Percentiles rank a stretch among this genome's conserved stretches.
These are phyloP conservation scores for Fusarium sp. DNA, from an alignment of 2,329 filamentous ascomycete species.

Conservation along the genomic window DNA sequence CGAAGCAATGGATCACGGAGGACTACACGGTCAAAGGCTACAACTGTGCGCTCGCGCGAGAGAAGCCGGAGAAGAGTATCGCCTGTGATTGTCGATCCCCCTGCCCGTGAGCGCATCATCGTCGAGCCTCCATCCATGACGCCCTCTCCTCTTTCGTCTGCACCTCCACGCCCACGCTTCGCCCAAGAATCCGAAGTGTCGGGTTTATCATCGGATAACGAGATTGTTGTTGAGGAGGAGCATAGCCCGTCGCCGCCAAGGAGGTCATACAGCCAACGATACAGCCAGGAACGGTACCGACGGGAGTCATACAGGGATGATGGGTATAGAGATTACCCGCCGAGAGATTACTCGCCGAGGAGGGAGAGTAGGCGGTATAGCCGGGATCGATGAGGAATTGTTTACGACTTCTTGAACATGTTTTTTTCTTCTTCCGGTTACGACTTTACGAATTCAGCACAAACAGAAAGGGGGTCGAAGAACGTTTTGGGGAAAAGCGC, in stretches of 20 bases:
- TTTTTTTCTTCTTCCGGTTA: slow-evolving; percentile 9
- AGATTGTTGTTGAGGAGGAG: slow-evolving; percentile 54
- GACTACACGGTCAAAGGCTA: slow-evolving; percentile 41
- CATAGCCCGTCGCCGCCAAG: slow-evolving; percentile 43
- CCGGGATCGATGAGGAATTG: slow-evolving; percentile 20
- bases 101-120: slow-evolving; percentile 37
- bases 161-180: slow-evolving; percentile 44
- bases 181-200: slow-evolving; percentile 40
- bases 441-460: slow-evolving; percentile 24
- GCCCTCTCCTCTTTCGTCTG: not conserved
- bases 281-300: slow-evolving; percentile 42
- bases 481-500: not conserved
- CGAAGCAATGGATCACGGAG: slow-evolving; percentile 26
- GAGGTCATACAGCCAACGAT: slow-evolving; percentile 33
- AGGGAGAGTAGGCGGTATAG: slow-evolving; percentile 40
- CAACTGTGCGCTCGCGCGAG: slow-evolving; percentile 30
- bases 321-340: slow-evolving; percentile 35
- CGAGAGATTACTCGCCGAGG: slow-evolving; percentile 38
- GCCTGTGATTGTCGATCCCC: slow-evolving; percentile 33
- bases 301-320: slow-evolving; percentile 35
- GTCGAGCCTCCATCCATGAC: slow-evolving; percentile 41
- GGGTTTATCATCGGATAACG: slow-evolving; percentile 51
- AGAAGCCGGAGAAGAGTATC: slow-evolving; percentile 32
- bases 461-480: not conserved
- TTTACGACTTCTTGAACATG: not conserved